Evolutionary conservation across 1,284 basidiomycete species (phyloP), one percentile per base, ranked within the genome.

Genomic region (Vanrija pseudolonga): DNA sequence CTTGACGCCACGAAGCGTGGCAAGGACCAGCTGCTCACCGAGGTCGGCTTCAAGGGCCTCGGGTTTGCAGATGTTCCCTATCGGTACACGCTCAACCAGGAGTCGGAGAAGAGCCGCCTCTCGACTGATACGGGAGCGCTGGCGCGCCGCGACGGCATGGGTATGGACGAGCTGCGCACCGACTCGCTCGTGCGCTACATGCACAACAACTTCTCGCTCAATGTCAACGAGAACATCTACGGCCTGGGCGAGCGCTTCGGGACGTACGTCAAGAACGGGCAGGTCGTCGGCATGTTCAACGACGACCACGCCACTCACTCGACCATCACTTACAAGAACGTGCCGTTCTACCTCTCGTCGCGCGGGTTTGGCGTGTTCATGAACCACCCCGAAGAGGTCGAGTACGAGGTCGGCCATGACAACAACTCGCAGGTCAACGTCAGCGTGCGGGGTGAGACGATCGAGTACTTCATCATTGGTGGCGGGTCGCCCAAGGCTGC

Each of bases 211-310:
- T 78, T 89, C 37, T 84, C 83, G 53, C 73, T 86, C 12, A 83
- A 83, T 17, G 85, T 85, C 0, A 86, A 85, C 37, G 86, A 88
- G 72, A 79, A 84, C 23, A 79, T 88, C 15, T 88, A 88, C 67
- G 86, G 86, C 12, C 77, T 88, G 19, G 86, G 87, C 32, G 71
- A 73, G 64, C 83, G 86, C 60, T 88, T 89, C 67, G 84, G 84
- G 1, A 78, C 85, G 19, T 85, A 88, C 55, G 80, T 86, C 12
- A 89, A 88, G 78, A 88, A 89, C 63, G 87, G 86, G 79, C 68
- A 63, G 77, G 73, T 80, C 8, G 77, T 88, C 45, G 84, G 81
- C 59, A 76, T 86, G 9, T 88, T 85, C 85, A 87, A 87, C 66
- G 82, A 84, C 61, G 71, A 73, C 40, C 68, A 68, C 11, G 67